These are phyloP conservation scores for Lunasporangiospora selenospora DNA, from an alignment of 192 early-diverging fungal species.

Conservation along the genomic window DNA sequence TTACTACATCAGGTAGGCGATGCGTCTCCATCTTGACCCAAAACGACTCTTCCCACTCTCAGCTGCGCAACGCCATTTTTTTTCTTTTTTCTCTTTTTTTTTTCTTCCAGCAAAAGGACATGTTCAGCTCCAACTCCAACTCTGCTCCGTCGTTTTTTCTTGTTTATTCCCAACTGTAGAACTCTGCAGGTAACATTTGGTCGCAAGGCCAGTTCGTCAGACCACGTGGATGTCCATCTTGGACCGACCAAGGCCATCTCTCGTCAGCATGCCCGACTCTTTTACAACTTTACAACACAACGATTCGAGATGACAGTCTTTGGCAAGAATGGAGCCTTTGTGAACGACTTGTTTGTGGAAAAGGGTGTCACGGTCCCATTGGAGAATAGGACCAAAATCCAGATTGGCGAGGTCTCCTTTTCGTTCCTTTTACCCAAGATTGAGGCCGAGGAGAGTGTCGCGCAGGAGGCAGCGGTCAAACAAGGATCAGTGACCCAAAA, in stretches of 20 bases:
- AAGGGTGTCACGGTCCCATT: slow-evolving; percentile 67
- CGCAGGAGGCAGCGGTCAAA: neutral
- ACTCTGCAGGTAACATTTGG: slow-evolving; percentile 82
- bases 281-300: slow-evolving; percentile 83
- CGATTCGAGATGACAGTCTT: slow-evolving; percentile 86
- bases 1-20: slow-evolving; percentile 71
- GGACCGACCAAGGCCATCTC: slow-evolving; percentile 88
- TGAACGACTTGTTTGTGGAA: slow-evolving; percentile 83
- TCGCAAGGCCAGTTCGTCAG: slow-evolving; percentile 65
- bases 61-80: neutral
- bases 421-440: slow-evolving; percentile 78
- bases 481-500: neutral
- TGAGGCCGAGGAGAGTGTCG: slow-evolving; percentile 42
- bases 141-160: neutral
- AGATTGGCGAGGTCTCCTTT: slow-evolving; percentile 84
- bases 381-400: slow-evolving; percentile 79
- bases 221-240: slow-evolving; percentile 86
- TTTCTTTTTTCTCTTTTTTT: neutral
- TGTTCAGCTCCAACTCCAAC: too few species aligned
- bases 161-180: slow-evolving; percentile 13
- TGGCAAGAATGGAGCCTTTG: slow-evolving; percentile 89
- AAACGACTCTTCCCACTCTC: too few species aligned
- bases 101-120: too few species aligned
- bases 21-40: neutral
- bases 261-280: slow-evolving; percentile 82